Evolutionary conservation across 1,139 yeast genomes (phyloP), one percentile per base, ranked within the genome.

Genomic region (Diutina scorzettiae): DNA sequence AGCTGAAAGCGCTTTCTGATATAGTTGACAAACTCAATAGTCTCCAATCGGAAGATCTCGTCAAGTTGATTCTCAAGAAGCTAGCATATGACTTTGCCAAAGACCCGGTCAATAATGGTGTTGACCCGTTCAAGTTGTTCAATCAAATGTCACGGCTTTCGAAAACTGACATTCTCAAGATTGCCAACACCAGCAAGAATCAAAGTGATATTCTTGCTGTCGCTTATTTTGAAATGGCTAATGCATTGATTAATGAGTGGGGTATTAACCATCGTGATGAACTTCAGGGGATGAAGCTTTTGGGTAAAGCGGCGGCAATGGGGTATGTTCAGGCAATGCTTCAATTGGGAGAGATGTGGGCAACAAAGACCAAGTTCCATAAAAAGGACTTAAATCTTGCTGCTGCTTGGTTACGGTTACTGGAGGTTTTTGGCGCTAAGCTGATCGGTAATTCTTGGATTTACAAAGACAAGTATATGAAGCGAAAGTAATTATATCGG

Each of bases 391-490:
- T 70, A 42, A 58, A 62, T 42, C 63, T 73, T 51, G 87, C 94
- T 2, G 85, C 93, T 2, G 75, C 78, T 11, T 78, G 89, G 77
- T 72, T 78, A 47, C 64, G 93, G 42, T 59, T 76, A 34, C 81
- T 86, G 20, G 89, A 78, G 43, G 62, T 70, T 14, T 69, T 72
- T 49, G 93, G 91, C 1, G 73, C 73, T 19, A 73, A 69, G 49
- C 63, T 79, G 47, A 73, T 80, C 30, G 89, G 89, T 1, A 79
- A 81, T 47, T 75, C 80, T 46, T 83, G 93, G 93, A 81, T 82
- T 37, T 78, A 81, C 62, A 81, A 81, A 56, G 78, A 76, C 40
- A 81, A 81, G 62, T 82, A 82, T 53, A 57, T 71, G 62, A 58
- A 41, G 45, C 43, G 43, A 42, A 44, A 44, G 43, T 23, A 19